phyloP scores from a whole-genome alignment of 169 alveolate genomes.

The Cryptosporidium bovis region DNA sequence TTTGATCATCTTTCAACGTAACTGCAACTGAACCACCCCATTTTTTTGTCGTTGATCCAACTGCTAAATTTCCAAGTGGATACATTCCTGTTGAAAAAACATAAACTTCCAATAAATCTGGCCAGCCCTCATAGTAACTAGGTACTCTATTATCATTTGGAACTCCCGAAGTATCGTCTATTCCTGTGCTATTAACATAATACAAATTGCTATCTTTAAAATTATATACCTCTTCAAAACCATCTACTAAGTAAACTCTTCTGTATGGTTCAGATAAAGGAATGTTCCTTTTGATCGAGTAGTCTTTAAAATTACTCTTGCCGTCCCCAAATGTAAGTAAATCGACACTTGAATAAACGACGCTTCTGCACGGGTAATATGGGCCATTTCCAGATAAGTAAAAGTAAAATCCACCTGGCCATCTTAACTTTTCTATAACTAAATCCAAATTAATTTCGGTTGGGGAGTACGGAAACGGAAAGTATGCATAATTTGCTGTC shows the following conservation, averaged over 20 bases:
- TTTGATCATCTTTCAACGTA: constrained; percentile 13
- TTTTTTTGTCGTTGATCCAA: background rate
- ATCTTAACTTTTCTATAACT: constrained; percentile 52
- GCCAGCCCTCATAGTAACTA: constrained; percentile 43
- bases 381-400: constrained; percentile 63
- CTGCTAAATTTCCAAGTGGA: background rate
- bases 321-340: constrained; percentile 41
- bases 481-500: constrained; percentile 30
- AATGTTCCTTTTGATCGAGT: constrained; percentile 44
- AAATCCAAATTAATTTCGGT: constrained; percentile 21
- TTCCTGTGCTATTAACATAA: constrained; percentile 65
- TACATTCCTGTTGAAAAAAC: constrained; percentile 61
- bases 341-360: constrained; percentile 21
- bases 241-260: constrained; percentile 39
- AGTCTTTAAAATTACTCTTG: background rate
- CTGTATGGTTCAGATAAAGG: constrained; percentile 69
- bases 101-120: constrained; percentile 36
- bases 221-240: constrained; percentile 8
- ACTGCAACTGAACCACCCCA: constrained; percentile 69
- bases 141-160: constrained; percentile 62
- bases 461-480: constrained; percentile 60
- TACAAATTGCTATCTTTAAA: constrained; percentile 49
- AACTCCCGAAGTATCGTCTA: constrained; percentile 48
- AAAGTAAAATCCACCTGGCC: constrained; percentile 75
- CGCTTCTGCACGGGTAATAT: constrained; percentile 33